Evolutionary conservation across 2,329 filamentous ascomycete genomes (phyloP).

Genomic region (Neonectria hederae): DNA sequence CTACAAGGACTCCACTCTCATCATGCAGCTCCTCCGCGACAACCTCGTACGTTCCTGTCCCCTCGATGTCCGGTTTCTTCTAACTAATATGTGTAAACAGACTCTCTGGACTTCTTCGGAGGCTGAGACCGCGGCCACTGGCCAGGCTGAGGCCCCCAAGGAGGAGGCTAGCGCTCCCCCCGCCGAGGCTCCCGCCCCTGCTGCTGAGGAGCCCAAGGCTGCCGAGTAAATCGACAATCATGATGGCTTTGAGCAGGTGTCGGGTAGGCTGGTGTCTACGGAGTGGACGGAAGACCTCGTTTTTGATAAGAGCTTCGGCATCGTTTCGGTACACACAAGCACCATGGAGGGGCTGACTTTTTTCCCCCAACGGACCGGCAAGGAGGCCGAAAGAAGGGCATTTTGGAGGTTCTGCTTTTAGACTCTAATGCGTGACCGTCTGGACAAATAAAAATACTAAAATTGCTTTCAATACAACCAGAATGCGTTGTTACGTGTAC

Average conservation of each 20-base stretch:
- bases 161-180: constrained; percentile 61
- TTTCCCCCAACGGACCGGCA: constrained; percentile 51
- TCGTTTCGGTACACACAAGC: constrained; percentile 58
- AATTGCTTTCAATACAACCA: constrained; percentile 53
- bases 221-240: constrained; percentile 61
- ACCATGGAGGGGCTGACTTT: constrained; percentile 49
- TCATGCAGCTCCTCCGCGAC: constrained; percentile 98
- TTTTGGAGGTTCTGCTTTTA: constrained; percentile 63
- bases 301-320: constrained; percentile 60
- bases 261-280: constrained; percentile 69
- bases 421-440: constrained; percentile 65
- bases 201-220: constrained; percentile 74
- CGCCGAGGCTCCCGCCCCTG: constrained; percentile 60
- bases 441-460: constrained; percentile 65
- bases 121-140: constrained; percentile 78
- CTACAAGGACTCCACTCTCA: constrained; percentile 99
- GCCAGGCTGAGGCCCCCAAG: constrained; percentile 60
- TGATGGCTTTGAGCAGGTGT: constrained; percentile 48
- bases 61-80: neutral
- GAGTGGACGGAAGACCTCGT: constrained; percentile 69
- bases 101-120: constrained; percentile 99
- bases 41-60: constrained; percentile 75
- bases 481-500: constrained; percentile 28
- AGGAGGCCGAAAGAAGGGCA: constrained; percentile 56
- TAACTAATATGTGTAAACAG: constrained; percentile 58